Evolutionary conservation across 2,329 filamentous ascomycete species (phyloP), one percentile per base, ranked within the genome.

Genomic region (Metarhizium humberi): DNA sequence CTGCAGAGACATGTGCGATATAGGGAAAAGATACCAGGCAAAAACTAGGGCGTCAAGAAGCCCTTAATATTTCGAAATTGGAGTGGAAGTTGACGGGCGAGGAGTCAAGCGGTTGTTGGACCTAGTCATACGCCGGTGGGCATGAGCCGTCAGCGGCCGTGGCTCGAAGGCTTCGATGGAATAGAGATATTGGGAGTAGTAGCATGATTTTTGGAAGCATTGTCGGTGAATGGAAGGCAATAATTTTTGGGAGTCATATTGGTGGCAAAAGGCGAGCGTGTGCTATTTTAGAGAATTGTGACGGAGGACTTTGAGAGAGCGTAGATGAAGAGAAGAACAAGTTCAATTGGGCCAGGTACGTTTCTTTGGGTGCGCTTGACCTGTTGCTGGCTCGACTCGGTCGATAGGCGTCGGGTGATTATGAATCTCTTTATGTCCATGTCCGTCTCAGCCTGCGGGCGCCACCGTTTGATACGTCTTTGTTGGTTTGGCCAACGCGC

Each of bases 251-350:
- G 54, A 50, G 34, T 52, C 50, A 52, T 38, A 18, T 25, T 16
- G 34, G 54, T 25, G 50, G 54, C 45, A 52, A 55, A 55, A 29
- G 43, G 50, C 50, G 48, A 52, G 54, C 50, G 34, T 55, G 50
- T 55, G 50, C 50, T 52, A 50, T 49, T 55, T 48, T n/a, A 52
- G 47, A 32, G 46, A 50, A 40, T 36, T 10, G 42, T n/a, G 20
- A 16, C 30, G n/a, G 30, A 32, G 34, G 18, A 36, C n/a, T 7
- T 16, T 43, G 32, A 46, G 29, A 38, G 36, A 36, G 25, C 29
- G 40, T 46, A 43, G 50, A 51, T 42, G 51, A 40, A 40, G 10
- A 11, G 38, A 40, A 40, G 14, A 40, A 40, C 11, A 40, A 16
- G 38, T 34, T 34, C 7, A 34, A 6, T 11, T 5, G 6, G 32